A percentile compares a stretch with the other conserved stretches of the same genome.
Evolutionary conservation across 2,329 filamentous ascomycete genomes (phyloP).

Genomic region (Aspergillus chevalieri): DNA sequence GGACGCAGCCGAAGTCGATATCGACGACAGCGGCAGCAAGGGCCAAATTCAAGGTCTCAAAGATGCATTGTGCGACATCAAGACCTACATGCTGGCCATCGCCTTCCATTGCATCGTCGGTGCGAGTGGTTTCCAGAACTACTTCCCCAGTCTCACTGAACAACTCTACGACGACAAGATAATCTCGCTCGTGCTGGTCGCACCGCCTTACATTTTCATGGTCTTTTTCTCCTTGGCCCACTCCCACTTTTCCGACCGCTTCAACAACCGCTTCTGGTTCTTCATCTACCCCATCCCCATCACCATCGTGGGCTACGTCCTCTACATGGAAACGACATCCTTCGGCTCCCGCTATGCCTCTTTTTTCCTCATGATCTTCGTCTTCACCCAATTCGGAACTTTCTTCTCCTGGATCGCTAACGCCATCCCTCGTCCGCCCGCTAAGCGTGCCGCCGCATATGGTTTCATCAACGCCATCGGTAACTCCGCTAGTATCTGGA

Average conservation of each 20-base stretch:
- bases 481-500: constrained; percentile 44
- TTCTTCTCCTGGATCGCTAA: constrained; percentile 43
- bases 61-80: constrained; percentile 47
- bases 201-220: constrained; percentile 46
- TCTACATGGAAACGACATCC: constrained; percentile 46
- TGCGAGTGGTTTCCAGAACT: constrained; percentile 46
- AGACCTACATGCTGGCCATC: constrained; percentile 41
- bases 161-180: constrained; percentile 39
- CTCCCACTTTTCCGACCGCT: constrained; percentile 33
- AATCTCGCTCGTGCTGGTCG: constrained; percentile 42
- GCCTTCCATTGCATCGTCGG: constrained; percentile 46
- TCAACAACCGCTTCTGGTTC: constrained; percentile 42
- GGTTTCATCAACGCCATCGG: constrained; percentile 47
- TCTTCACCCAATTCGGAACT: constrained; percentile 20
- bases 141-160: constrained; percentile 45
- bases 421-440: constrained; percentile 43
- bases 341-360: constrained; percentile 49
- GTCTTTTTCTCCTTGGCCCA: constrained; percentile 39
- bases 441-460: constrained; percentile 46
- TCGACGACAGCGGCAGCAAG: constrained; percentile 44
- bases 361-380: constrained; percentile 45
- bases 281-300: constrained; percentile 44
- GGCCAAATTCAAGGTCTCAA: constrained; percentile 46
- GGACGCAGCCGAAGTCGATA: constrained; percentile 45
- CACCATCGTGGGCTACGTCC: constrained; percentile 41